Percentiles rank a stretch among this genome's conserved stretches.
These are phyloP conservation scores for Leptographium flavum DNA, from an alignment of 2,329 filamentous ascomycete genomes.

Conservation along the genomic window DNA sequence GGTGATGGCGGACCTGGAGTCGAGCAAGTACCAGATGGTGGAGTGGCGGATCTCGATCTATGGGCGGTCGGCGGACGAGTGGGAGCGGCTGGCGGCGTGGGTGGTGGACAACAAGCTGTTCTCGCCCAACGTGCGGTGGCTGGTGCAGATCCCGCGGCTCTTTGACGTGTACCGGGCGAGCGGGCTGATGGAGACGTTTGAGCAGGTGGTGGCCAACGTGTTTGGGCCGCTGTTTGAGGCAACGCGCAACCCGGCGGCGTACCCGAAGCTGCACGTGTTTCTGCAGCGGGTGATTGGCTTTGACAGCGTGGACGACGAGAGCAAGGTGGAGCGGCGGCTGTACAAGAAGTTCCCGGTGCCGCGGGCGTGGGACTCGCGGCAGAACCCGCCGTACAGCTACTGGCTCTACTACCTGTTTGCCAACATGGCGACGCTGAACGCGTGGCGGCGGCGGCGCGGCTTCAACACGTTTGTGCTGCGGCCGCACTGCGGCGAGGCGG, in stretches of 20 bases:
- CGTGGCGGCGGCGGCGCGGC: constrained; percentile 76
- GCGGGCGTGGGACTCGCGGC: constrained; percentile 74
- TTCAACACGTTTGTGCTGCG: constrained; percentile 93
- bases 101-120: constrained; percentile 97
- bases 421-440: constrained; percentile 85
- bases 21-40: constrained; percentile 98
- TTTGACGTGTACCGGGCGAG: constrained; percentile 93
- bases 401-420: constrained; percentile 98
- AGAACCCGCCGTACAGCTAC: constrained; percentile 97
- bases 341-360: constrained; percentile 92
- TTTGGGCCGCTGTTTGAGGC: constrained; percentile 93
- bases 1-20: constrained; percentile 91
- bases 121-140: constrained; percentile 93
- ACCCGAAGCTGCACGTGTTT: constrained; percentile 90
- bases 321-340: constrained; percentile 86
- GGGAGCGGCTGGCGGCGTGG: constrained; percentile 96
- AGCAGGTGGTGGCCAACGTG: constrained; percentile 79
- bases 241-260: constrained; percentile 69
- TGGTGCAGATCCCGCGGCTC: constrained; percentile 86
- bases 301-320: constrained; percentile 96
- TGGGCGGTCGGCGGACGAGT: constrained; percentile 80
- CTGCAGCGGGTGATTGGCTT: constrained; percentile 91
- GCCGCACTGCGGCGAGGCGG: constrained; percentile 92
- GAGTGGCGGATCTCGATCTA: constrained; percentile 99
- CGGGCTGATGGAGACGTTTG: constrained; percentile 74